These are phyloP conservation scores for Globisporangium recalcitrans DNA, from an alignment of 352 stramenopile genomes.

Conservation along the genomic window DNA sequence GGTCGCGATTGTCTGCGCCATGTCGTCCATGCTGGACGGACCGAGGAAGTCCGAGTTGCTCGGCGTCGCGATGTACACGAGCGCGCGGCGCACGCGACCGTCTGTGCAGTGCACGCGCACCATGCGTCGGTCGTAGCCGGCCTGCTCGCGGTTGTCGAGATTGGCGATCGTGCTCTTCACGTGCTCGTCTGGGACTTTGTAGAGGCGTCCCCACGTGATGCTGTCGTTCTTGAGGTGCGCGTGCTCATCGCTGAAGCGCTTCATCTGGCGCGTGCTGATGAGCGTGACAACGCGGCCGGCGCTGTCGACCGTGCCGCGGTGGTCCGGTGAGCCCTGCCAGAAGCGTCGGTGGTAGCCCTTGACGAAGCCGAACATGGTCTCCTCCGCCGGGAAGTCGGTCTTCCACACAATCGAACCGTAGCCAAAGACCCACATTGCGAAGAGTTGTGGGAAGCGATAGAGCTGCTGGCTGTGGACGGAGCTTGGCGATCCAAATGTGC, in stretches of 20 bases:
- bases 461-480: neutral
- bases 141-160: conserved; percentile 77
- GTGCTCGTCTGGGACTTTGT: conserved; percentile 78
- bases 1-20: conserved; percentile 77
- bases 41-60: conserved; percentile 83
- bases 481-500: neutral
- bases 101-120: conserved; percentile 80
- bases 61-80: conserved; percentile 84
- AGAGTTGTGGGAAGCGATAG: neutral
- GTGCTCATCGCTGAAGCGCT: conserved; percentile 66
- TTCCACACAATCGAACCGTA: conserved; percentile 30
- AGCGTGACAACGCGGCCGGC: conserved; percentile 85
- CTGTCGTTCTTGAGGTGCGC: conserved; percentile 52
- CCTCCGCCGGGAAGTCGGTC: conserved; percentile 28
- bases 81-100: conserved; percentile 50
- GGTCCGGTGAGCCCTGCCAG: conserved; percentile 86
- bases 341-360: conserved; percentile 85
- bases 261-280: conserved; percentile 76
- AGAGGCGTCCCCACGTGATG: conserved; percentile 85
- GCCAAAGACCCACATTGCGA: conserved; percentile 2
- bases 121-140: conserved; percentile 76
- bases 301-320: conserved; percentile 70
- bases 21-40: conserved; percentile 57
- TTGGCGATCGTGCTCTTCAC: conserved; percentile 65
- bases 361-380: conserved; percentile 47